These are phyloP conservation scores for Cronartium quercuum DNA, from an alignment of 1,284 basidiomycete genomes.

Conservation along the genomic window DNA sequence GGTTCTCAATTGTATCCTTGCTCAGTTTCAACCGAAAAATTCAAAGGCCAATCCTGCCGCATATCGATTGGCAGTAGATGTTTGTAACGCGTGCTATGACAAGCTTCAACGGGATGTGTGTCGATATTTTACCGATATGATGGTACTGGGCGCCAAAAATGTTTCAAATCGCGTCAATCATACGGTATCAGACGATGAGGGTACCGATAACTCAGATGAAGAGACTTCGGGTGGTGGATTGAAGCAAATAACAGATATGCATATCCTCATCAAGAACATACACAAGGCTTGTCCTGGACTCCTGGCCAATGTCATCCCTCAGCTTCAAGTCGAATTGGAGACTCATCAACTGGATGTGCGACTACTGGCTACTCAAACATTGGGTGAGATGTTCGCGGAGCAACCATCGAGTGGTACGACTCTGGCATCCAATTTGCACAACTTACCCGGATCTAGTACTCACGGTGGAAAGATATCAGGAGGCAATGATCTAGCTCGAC, in stretches of 20 bases:
- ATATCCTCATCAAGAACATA: constrained; percentile 77
- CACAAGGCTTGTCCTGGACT: constrained; percentile 72
- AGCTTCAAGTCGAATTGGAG: constrained; percentile 82
- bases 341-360: constrained; percentile 69
- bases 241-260: constrained; percentile 60
- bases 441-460: constrained; percentile 1
- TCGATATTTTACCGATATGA: constrained; percentile 77
- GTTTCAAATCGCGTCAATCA: constrained; percentile 50
- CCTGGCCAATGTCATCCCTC: constrained; percentile 81
- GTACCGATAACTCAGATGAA: constrained; percentile 47
- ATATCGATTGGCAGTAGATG: constrained; percentile 75
- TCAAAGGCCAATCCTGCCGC: constrained; percentile 56
- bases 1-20: constrained; percentile 73
- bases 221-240: constrained; percentile 27
- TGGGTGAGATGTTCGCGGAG: constrained; percentile 78
- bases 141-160: constrained; percentile 55
- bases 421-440: constrained; percentile 52
- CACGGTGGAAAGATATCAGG: neutral
- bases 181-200: constrained; percentile 57
- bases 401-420: constrained; percentile 28
- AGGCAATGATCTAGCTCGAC: constrained; percentile 60
- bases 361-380: constrained; percentile 68
- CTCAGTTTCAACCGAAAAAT: constrained; percentile 75
- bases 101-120: constrained; percentile 83
- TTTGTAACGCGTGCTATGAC: constrained; percentile 76